phyloP scores from a whole-genome alignment of 1,284 basidiomycete species.

The Heterobasidion annosum region DNA sequence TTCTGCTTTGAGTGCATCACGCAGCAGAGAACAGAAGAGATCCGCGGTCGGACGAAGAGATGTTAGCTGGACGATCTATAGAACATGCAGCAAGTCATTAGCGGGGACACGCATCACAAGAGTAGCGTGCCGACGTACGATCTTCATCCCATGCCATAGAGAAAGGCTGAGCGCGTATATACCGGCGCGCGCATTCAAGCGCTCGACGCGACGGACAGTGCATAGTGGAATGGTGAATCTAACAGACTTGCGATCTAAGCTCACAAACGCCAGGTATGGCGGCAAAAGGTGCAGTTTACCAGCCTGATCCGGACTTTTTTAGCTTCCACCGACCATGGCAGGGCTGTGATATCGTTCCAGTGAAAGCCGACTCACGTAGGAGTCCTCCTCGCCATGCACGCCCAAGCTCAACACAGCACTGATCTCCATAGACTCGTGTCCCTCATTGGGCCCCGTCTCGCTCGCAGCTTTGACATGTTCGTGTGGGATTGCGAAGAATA shows the following conservation, averaged over 20 bases:
- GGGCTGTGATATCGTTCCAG: not conserved
- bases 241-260: slow-evolving; percentile 88
- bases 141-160: slow-evolving; percentile 95
- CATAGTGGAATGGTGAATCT: slow-evolving; percentile 89
- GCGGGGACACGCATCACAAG: not conserved
- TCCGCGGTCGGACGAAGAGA: slow-evolving; percentile 95
- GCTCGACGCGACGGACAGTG: slow-evolving; percentile 92
- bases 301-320: slow-evolving; percentile 42
- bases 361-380: slow-evolving; percentile 55
- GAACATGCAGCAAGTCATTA: not conserved
- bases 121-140: slow-evolving; percentile 58
- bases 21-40: slow-evolving; percentile 84
- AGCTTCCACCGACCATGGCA: not conserved
- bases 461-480: slow-evolving; percentile 13
- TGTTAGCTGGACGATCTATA: slow-evolving; percentile 89
- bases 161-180: slow-evolving; percentile 91
- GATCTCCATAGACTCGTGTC: slow-evolving; percentile 78
- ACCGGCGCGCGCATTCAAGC: slow-evolving; percentile 84
- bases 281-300: slow-evolving; percentile 87
- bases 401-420: slow-evolving; percentile 84
- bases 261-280: slow-evolving; percentile 88
- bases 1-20: slow-evolving; percentile 86
- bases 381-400: slow-evolving; percentile 76
- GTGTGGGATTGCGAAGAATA: slow-evolving; percentile 79
- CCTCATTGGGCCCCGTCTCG: slow-evolving; percentile 20